Base-by-base conservation (phyloP, 176 grass and related monocot genomes). In the Alopecurus myosuroides region DNA sequence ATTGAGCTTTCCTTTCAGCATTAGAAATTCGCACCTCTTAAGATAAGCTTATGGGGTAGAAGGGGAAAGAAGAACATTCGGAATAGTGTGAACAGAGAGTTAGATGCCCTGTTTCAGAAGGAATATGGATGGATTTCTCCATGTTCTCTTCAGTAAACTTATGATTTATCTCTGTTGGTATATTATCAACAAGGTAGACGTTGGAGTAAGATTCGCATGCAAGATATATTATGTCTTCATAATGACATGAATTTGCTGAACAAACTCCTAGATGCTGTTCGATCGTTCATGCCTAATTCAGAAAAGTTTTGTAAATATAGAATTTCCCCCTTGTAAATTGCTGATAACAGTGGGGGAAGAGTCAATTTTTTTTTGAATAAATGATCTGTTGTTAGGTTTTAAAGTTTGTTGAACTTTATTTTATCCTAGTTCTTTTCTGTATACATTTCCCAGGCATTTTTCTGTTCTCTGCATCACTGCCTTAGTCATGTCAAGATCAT, bases 401-500 rank as follows among this genome's bases (percentile, higher is more conserved):
- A 18, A n/a, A n/a, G n/a, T n/a, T n/a, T n/a, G n/a, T n/a, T 67
- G 18, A 45, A 12, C 42, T 83, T 86, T 90, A 5, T 79, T 36
- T 40, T 78, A 10, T 78, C 80, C 22, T 44, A 48, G 36, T 42
- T 46, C 60, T 56, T 69, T 46, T 88, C 26, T 85, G 39, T 53
- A 68, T 83, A 33, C 61, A 64, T 44, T 41, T 41, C 15, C 25
- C 20, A 13, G 45, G 2, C 31, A 76, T 77, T 77, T 83, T 85
- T 8, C 26, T 41, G n/a, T 84, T 67, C 29, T 78, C 35, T 86
- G 29, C 34, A 55, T 53, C 37, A 19, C 34, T 72, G 26, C 50
- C 55, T 39, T 51, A 61, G 80, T 41, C 91, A 97, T 94, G 94
- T 87, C 86, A 97, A 94, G 91, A 97, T 89, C 70, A 85, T 93